phyloP scores from a whole-genome alignment of 208 protist species.

The Crithidia acanthocephali region DNA sequence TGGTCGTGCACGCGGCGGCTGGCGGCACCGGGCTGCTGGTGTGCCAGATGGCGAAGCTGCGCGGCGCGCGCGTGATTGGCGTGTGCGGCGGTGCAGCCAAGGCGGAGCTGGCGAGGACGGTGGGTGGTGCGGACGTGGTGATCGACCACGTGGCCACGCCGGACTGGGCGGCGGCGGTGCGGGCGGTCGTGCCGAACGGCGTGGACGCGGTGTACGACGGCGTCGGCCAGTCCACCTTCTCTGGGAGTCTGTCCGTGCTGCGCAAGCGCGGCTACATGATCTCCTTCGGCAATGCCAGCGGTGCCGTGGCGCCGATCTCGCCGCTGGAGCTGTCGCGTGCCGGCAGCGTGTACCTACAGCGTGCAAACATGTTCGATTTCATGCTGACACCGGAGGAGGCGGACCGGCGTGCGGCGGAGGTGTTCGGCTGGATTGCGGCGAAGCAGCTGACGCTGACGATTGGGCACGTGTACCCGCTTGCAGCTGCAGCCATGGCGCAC shows the following conservation, averaged over 20 bases:
- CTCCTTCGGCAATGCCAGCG: conserved; percentile 93
- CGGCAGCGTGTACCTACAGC: conserved; percentile 83
- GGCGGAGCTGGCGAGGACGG: conserved; percentile 43
- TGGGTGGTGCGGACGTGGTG: conserved; percentile 71
- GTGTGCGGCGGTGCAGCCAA: conserved; percentile 81
- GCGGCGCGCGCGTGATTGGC: conserved; percentile 91
- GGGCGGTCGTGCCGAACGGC: conserved; percentile 40
- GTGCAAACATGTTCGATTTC: conserved; percentile 73
- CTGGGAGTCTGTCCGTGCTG: conserved; percentile 68
- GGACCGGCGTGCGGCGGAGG: conserved; percentile 44
- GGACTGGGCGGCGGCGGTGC: conserved; percentile 68
- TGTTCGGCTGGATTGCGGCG: conserved; percentile 66
- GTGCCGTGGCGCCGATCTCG: conserved; percentile 65
- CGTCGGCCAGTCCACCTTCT: conserved; percentile 83
- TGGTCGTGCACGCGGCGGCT: conserved; percentile 89
- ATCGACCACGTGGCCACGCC: conserved; percentile 64
- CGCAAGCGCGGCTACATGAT: conserved; percentile 83
- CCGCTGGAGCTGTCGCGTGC: conserved; percentile 53
- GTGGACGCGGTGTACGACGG: conserved; percentile 91
- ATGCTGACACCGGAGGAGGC: conserved; percentile 45
- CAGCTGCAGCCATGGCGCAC: conserved; percentile 59
- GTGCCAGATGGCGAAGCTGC: conserved; percentile 92
- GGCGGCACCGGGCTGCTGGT: conserved; percentile 86
- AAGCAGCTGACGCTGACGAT: conserved; percentile 58
- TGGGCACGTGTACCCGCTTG: conserved; percentile 49